These are phyloP conservation scores for Dipteronia sinensis DNA, from an alignment of 345 rosid genomes.

Conservation along the genomic window DNA sequence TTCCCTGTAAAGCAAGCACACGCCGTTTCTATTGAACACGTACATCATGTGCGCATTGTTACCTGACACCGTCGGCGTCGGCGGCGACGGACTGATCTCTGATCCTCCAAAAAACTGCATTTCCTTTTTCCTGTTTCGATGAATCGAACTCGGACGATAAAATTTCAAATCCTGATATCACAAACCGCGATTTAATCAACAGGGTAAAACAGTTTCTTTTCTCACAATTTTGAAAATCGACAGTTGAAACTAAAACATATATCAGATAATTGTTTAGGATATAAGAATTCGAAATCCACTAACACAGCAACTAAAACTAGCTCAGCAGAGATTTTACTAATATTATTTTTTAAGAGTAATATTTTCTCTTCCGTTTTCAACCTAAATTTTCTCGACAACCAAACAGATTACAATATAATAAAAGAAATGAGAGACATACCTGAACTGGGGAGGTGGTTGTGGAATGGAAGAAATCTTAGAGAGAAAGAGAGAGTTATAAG, in stretches of 20 bases:
- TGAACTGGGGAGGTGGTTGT: neutral
- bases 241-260: neutral
- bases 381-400: neutral
- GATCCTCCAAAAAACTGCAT: conserved; percentile 98
- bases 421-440: neutral
- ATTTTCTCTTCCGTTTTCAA: neutral
- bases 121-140: conserved; percentile 6
- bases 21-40: conserved; percentile 78
- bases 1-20: conserved; percentile 88
- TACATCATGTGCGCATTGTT: conserved; percentile 91
- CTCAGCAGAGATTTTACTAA: neutral
- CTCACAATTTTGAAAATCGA: neutral
- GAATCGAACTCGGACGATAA: neutral
- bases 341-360: too few species aligned
- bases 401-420: neutral
- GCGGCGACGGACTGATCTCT: conserved; percentile 87
- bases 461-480: neutral
- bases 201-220: neutral
- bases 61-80: conserved; percentile 67
- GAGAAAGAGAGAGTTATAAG: too few species aligned
- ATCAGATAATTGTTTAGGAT: neutral
- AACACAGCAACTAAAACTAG: neutral
- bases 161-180: neutral
- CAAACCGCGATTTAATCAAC: neutral
- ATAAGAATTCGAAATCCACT: neutral